phyloP scores from a whole-genome alignment of 306 rosid species.

The Cucurbita moschata region DNA sequence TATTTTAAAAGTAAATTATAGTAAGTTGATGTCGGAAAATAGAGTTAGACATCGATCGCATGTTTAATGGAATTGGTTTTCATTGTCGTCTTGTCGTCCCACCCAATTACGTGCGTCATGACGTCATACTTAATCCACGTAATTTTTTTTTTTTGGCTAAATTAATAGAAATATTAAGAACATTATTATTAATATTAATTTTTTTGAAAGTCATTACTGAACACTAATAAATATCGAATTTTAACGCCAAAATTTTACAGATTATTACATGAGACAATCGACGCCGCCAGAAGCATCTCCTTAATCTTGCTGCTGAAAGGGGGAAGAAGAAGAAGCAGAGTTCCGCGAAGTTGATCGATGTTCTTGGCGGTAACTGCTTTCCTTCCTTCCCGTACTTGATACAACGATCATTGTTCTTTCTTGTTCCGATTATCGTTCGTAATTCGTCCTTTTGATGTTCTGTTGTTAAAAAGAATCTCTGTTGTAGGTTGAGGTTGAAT shows the following conservation, averaged over 20 bases:
- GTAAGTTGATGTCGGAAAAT: not conserved
- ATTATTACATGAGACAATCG: not conserved
- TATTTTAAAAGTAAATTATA: not conserved
- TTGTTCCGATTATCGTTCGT: not conserved
- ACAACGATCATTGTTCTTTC: slow-evolving; percentile 21
- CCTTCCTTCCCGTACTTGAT: slow-evolving; percentile 17
- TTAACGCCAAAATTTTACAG: not conserved
- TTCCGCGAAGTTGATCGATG: not conserved
- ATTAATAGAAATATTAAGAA: no score
- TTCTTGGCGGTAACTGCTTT: slow-evolving; percentile 28
- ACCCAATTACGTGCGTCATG: not conserved
- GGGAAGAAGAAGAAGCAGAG: slow-evolving; percentile 2
- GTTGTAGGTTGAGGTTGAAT: not conserved
- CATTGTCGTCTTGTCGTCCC: slow-evolving; percentile 1
- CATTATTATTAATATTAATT: no score
- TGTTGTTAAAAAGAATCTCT: not conserved
- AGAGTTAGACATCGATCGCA: not conserved
- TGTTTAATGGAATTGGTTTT: not conserved
- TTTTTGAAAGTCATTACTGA: no score
- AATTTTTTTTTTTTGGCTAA: no score
- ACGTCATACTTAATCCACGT: not conserved
- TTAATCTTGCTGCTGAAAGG: not conserved
- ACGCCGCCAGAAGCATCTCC: not conserved
- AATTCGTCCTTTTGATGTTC: not conserved
- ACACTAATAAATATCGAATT: no score